phyloP scores from a whole-genome alignment of 2,329 filamentous ascomycete species.

The Hypoxylon sp. region DNA sequence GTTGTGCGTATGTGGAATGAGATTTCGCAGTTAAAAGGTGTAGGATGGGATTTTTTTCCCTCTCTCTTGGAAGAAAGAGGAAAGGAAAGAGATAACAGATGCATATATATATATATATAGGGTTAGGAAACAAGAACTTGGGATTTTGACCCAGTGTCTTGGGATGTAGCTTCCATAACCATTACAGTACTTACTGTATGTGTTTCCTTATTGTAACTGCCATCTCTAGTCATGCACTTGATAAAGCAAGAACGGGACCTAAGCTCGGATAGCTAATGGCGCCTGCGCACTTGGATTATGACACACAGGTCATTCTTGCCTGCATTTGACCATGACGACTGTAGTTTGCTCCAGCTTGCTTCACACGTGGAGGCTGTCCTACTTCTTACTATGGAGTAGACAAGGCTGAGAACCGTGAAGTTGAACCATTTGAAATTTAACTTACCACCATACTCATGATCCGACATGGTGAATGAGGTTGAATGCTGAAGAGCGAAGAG shows the following conservation, averaged over 20 bases:
- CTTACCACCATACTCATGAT: conserved; percentile 76
- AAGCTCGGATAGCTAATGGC: neutral
- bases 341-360: conserved; percentile 12
- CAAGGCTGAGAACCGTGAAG: conserved; percentile 7
- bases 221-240: conserved; percentile 17
- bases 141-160: neutral
- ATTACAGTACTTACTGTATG: conserved; percentile 5
- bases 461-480: conserved; percentile 68
- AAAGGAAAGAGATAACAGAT: neutral
- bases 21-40: neutral
- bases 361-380: neutral
- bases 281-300: conserved; percentile 6
- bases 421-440: conserved; percentile 35
- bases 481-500: conserved; percentile 17
- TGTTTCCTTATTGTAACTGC: conserved; percentile 12
- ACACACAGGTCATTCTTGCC: conserved; percentile 11
- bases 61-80: conserved; percentile 1
- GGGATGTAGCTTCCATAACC: neutral
- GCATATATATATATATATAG: neutral
- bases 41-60: neutral
- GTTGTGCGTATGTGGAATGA: neutral
- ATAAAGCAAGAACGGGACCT: conserved; percentile 18
- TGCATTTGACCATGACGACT: conserved; percentile 4
- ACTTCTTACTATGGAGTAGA: neutral
- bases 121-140: neutral